phyloP scores from a whole-genome alignment of 75 land plant genomes.

The Azolla pinnata region DNA sequence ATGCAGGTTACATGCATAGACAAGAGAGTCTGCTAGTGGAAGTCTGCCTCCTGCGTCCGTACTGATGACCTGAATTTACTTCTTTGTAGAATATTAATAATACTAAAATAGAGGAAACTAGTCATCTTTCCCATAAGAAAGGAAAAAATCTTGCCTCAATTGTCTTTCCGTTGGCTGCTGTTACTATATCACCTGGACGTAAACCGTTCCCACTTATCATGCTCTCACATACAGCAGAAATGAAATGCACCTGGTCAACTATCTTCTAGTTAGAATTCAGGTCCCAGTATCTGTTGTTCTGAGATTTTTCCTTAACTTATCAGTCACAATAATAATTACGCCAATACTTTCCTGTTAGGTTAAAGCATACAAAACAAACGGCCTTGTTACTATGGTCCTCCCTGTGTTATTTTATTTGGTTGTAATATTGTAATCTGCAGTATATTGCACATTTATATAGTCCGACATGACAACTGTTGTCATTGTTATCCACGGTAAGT shows the following conservation, averaged over 20 bases:
- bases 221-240: conserved; percentile 12
- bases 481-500: no score
- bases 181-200: conserved; percentile 12
- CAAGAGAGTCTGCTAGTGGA: conserved; percentile 13
- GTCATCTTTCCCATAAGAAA: neutral
- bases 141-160: conserved; percentile 1
- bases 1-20: conserved; percentile 10
- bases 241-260: conserved; percentile 8
- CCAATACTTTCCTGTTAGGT: no score
- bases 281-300: neutral
- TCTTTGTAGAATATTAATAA: neutral
- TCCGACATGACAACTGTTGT: no score
- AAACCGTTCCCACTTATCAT: conserved; percentile 13
- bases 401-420: no score
- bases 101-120: neutral
- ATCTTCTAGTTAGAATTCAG: neutral
- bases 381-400: no score
- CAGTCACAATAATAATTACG: no score
- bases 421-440: no score
- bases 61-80: conserved; percentile 1
- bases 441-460: no score
- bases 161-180: conserved; percentile 13
- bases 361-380: no score
- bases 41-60: conserved; percentile 13
- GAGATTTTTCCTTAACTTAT: neutral